phyloP scores from a whole-genome alignment of 2,329 filamentous ascomycete genomes.

The Fusarium cicatricum region DNA sequence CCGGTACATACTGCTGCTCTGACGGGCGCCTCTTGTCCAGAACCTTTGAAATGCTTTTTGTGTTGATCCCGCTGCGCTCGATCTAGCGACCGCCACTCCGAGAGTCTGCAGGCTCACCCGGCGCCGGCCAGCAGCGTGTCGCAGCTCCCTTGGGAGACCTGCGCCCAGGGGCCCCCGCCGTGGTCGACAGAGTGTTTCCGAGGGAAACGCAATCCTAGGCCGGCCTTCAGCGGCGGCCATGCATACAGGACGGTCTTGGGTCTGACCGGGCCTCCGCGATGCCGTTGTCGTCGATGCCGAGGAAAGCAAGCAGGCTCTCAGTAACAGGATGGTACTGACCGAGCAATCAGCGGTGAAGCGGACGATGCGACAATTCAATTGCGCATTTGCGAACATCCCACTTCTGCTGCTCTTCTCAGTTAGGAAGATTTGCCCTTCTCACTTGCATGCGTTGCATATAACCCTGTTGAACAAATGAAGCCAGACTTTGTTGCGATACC shows the following conservation, averaged over 20 bases:
- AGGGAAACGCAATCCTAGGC: constrained; percentile 14
- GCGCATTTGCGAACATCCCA: constrained; percentile 11
- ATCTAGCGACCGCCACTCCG: constrained; percentile 29
- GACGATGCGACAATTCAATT: constrained; percentile 12
- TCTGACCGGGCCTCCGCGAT: constrained; percentile 6
- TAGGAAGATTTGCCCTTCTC: constrained; percentile 23
- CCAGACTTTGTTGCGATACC: constrained; percentile 12
- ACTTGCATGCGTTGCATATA: constrained; percentile 23
- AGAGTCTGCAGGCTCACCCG: constrained; percentile 20
- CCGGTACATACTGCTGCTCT: constrained; percentile 10
- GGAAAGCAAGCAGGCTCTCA: constrained; percentile 11
- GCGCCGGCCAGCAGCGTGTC: constrained; percentile 22
- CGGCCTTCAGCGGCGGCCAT: constrained; percentile 13
- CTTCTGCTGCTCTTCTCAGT: constrained; percentile 6
- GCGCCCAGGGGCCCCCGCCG: constrained; percentile 21
- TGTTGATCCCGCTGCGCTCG: constrained; percentile 17
- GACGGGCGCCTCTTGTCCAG: constrained; percentile 7
- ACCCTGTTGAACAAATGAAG: constrained; percentile 9
- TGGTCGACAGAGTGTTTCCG: constrained; percentile 20
- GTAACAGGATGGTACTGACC: constrained; percentile 8
- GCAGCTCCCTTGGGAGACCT: neutral
- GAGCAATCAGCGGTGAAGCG: constrained; percentile 27
- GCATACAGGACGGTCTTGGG: constrained; percentile 13
- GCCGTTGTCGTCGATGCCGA: constrained; percentile 10
- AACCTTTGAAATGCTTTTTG: constrained; percentile 4